These are phyloP conservation scores for Prunus yedoensis DNA, from an alignment of 331 rosid genomes.

Conservation along the genomic window DNA sequence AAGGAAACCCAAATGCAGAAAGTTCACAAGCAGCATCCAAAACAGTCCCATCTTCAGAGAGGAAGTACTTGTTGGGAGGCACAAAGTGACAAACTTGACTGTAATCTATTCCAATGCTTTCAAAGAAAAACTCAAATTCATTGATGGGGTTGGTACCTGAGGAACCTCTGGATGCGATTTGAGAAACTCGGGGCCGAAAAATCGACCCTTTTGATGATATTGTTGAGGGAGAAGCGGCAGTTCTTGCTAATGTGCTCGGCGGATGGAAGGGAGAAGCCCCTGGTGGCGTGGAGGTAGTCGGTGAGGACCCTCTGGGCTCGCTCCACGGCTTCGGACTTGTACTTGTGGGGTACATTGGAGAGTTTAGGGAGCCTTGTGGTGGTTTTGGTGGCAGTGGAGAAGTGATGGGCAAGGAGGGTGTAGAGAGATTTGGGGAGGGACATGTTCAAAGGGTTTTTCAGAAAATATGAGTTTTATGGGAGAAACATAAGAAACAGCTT, in stretches of 20 bases:
- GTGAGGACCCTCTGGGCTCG: slow-evolving; percentile 59
- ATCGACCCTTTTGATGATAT: slow-evolving; percentile 39
- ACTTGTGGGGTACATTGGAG: slow-evolving; percentile 36
- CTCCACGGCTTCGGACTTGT: slow-evolving; percentile 36
- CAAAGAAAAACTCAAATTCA: slow-evolving; percentile 81
- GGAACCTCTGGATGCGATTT: slow-evolving; percentile 38
- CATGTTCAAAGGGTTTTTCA: slow-evolving; percentile 15
- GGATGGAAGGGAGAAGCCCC: slow-evolving; percentile 53
- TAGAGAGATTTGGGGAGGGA: slow-evolving; percentile 18
- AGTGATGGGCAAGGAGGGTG: slow-evolving; percentile 34
- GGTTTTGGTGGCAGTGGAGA: slow-evolving; percentile 31
- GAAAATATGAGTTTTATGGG: background rate
- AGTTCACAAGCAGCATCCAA: slow-evolving; percentile 58
- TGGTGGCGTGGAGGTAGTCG: slow-evolving; percentile 69
- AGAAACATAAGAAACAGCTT: background rate
- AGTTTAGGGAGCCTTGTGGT: slow-evolving; percentile 28
- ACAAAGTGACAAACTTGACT: slow-evolving; percentile 31
- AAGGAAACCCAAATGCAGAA: slow-evolving; percentile 71
- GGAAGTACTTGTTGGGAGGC: slow-evolving; percentile 61
- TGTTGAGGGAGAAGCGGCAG: slow-evolving; percentile 44
- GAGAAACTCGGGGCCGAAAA: slow-evolving; percentile 43
- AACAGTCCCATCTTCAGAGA: slow-evolving; percentile 52
- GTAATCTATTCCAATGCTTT: slow-evolving; percentile 69
- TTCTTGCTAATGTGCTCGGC: slow-evolving; percentile 65
- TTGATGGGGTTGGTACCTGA: slow-evolving; percentile 84